Base-by-base conservation (phyloP, 2,329 filamentous ascomycete species). In the Calonectria henricotiae region DNA sequence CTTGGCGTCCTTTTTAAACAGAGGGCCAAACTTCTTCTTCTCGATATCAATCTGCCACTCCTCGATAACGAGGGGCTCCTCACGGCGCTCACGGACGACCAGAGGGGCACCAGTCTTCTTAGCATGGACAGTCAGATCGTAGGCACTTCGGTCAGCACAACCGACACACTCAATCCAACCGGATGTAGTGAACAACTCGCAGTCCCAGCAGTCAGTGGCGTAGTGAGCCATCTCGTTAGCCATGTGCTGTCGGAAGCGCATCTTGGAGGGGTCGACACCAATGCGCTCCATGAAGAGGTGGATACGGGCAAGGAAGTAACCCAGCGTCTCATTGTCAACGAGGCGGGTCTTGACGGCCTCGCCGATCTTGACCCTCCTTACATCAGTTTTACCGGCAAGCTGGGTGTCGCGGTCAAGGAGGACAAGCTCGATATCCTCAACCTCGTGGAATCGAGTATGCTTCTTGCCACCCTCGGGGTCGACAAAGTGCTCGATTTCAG, bases 91-190 rank as follows among this genome's bases (percentile, higher is more conserved):
- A 71, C 95, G 91, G 46, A 98, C 96, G 60, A 96, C 87, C 25
- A 99, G 88, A 47, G 95, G 91, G 15, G 93, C 91, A 69, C 94
- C 95, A 37, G 96, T 98, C 86, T 94, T 95, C 85, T 98, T 96
- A 80, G 93, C 92, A 84, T 98, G 96, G 11, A 98, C 95, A 41
- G 90, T 93, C 81, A 98, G 83, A 83, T 99, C 96, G 82, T 98
- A 99, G 23, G 96, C 96, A 81, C 94, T 97, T 78, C 96, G 91
- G 82, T 98, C 96, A 71, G 96, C 96, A 83, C 96, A 98, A 72
- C 96, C 96, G 79, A 98, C 96, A 82, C 96, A 98, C 86, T 99
- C 96, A 73, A 98, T 94, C 96, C 96, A 99, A 81, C 96, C 96
- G 79, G 95, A 95, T 71, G 93, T 95, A 68, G 94, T 98, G 73